A percentile compares a stretch with the other conserved stretches of the same genome.
Conservation (phyloP, 805 yeast genomes). For the Pichia gijzeniarum region DNA sequence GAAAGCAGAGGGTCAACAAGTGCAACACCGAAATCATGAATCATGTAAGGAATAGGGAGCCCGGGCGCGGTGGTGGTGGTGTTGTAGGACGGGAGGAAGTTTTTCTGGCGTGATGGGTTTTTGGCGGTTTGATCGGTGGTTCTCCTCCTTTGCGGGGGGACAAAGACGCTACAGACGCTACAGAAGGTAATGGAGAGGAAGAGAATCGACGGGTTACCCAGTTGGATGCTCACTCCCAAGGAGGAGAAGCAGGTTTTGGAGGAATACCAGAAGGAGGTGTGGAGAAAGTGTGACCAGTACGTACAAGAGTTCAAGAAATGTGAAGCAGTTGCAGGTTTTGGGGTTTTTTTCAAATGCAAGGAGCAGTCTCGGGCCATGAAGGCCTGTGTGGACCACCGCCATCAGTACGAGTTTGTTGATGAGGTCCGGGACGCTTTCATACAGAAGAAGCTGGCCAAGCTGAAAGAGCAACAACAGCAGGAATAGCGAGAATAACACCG, state of each 20-base stretch:
- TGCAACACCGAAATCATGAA: no score
- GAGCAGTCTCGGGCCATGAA: conserved; percentile 51
- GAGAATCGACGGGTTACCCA: conserved; percentile 43
- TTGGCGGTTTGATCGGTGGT: no score
- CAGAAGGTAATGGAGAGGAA: conserved; percentile 24
- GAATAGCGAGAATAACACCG: neutral
- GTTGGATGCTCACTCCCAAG: conserved; percentile 70
- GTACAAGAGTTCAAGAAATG: conserved; percentile 69
- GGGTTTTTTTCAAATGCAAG: conserved; percentile 61
- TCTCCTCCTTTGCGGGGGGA: no score
- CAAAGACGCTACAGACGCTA: no score
- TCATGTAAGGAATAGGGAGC: no score
- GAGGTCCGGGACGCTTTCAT: conserved; percentile 61
- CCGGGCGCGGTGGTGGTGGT: no score
- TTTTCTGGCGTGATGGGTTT: no score
- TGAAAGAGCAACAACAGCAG: conserved; percentile 4
- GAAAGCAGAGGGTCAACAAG: no score
- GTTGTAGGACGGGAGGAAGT: no score
- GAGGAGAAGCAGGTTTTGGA: conserved; percentile 70
- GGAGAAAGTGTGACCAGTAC: conserved; percentile 56
- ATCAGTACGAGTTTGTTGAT: conserved; percentile 60
- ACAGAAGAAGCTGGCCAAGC: conserved; percentile 39
- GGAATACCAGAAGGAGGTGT: conserved; percentile 62
- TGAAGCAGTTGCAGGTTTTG: conserved; percentile 54
- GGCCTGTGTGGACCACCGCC: conserved; percentile 56